Conservation (phyloP, 352 stramenopile species). For the Pythium folliculosum region DNA sequence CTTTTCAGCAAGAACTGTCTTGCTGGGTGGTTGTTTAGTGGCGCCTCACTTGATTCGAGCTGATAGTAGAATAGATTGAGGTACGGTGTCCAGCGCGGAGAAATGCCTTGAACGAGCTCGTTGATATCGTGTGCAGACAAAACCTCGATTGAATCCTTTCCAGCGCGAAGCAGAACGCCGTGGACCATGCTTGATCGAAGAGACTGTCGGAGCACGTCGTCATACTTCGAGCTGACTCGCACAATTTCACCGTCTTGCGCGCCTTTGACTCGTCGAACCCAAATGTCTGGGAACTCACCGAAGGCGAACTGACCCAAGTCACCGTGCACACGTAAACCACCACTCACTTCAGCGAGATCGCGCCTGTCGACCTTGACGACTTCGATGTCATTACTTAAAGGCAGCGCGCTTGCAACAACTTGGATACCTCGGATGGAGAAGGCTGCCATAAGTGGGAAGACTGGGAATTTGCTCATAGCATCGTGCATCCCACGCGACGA, state of each 20-base stretch:
- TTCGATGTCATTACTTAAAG: conserved; percentile 38
- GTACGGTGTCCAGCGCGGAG: conserved; percentile 54
- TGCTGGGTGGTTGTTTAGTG: conserved; percentile 43
- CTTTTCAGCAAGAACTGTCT: conserved; percentile 54
- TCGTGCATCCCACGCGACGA: conserved; percentile 37
- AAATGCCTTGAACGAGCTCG: conserved; percentile 45
- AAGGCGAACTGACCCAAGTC: conserved; percentile 60
- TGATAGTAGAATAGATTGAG: conserved; percentile 68
- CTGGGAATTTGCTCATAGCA: conserved; percentile 45
- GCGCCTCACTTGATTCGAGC: conserved; percentile 31
- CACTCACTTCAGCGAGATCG: conserved; percentile 46
- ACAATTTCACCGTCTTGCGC: conserved; percentile 45
- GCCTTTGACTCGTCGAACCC: conserved; percentile 44
- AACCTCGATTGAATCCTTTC: conserved; percentile 27
- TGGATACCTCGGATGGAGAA: conserved; percentile 61
- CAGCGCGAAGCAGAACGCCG: conserved; percentile 54
- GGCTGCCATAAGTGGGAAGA: conserved; percentile 56
- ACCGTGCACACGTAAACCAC: conserved; percentile 32
- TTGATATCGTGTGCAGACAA: conserved; percentile 56
- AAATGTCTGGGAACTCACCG: conserved; percentile 58
- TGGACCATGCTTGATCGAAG: conserved; percentile 64
- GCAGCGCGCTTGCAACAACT: conserved; percentile 58
- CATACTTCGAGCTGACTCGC: conserved; percentile 49
- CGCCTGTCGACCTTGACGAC: conserved; percentile 49
- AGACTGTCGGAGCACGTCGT: conserved; percentile 61